Evolutionary conservation across 768 basidiomycete genomes (phyloP).

Genomic region (Kwoniella dendrophila): DNA sequence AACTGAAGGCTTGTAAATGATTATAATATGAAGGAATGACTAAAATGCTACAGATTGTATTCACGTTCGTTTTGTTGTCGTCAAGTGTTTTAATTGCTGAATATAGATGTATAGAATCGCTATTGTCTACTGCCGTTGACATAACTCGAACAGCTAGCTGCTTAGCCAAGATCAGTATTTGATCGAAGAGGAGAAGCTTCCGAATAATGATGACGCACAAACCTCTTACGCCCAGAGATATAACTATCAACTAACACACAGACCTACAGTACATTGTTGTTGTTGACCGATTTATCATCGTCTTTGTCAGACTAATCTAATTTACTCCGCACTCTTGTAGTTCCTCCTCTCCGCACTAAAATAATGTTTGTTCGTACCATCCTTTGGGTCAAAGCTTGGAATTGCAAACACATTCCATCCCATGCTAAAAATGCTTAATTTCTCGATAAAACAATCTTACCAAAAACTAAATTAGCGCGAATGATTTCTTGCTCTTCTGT

Average conservation of each 20-base stretch:
- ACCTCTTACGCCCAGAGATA: not conserved
- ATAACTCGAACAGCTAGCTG: too few relatives aligned
- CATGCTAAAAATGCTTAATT: too few relatives aligned
- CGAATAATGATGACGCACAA: not conserved
- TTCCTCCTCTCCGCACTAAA: not conserved
- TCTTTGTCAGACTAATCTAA: not conserved
- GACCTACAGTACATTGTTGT: not conserved
- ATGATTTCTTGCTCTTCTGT: constrained; percentile 1
- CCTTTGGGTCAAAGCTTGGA: too few relatives aligned
- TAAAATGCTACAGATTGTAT: not conserved
- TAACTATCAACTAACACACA: not conserved
- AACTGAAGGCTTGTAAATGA: not conserved
- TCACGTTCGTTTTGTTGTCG: too few relatives aligned
- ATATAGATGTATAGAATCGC: not conserved
- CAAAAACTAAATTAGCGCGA: not conserved
- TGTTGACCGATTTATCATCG: not conserved
- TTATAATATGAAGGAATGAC: not conserved
- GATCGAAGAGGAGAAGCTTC: not conserved
- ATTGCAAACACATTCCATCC: not conserved
- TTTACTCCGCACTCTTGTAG: constrained; percentile 1
- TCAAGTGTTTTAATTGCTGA: too few relatives aligned
- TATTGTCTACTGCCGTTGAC: not conserved
- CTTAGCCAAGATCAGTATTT: not conserved
- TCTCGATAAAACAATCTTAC: too few relatives aligned
- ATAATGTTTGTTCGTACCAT: not conserved